phyloP scores from a whole-genome alignment of 1,139 yeast genomes.

The Candida tropicalis region DNA sequence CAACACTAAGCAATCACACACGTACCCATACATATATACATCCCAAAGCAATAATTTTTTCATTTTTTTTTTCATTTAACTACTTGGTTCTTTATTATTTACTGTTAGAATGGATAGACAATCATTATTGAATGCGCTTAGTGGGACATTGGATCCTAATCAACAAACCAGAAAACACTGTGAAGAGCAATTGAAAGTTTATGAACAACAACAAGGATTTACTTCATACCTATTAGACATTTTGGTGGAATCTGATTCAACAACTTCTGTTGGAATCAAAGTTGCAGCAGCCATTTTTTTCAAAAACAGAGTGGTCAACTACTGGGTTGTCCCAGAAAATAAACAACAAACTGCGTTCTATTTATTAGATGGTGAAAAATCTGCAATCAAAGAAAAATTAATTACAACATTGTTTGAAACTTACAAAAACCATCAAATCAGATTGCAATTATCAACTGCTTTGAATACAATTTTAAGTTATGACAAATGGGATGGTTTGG shows the following conservation, averaged over 20 bases:
- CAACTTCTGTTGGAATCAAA: slow-evolving; percentile 51
- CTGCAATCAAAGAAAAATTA: slow-evolving; percentile 52
- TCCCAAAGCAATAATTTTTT: background rate
- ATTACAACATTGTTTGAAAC: slow-evolving; percentile 46
- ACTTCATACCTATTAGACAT: slow-evolving; percentile 58
- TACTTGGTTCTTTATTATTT: background rate
- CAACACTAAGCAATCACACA: background rate
- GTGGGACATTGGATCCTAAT: slow-evolving; percentile 48
- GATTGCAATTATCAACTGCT: slow-evolving; percentile 46
- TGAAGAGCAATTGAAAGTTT: slow-evolving; percentile 42
- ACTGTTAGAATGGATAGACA: slow-evolving; percentile 40
- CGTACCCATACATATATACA: background rate
- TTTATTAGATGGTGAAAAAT: slow-evolving; percentile 53
- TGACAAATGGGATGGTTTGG: slow-evolving; percentile 51
- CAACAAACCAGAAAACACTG: slow-evolving; percentile 41
- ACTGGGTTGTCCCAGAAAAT: slow-evolving; percentile 56
- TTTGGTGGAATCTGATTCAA: slow-evolving; percentile 44
- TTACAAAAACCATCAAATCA: slow-evolving; percentile 35
- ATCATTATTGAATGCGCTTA: slow-evolving; percentile 41
- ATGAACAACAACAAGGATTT: slow-evolving; percentile 56
- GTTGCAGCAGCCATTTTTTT: slow-evolving; percentile 68
- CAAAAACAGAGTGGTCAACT: slow-evolving; percentile 60
- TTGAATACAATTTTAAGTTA: slow-evolving; percentile 44
- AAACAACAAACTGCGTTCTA: slow-evolving; percentile 26
- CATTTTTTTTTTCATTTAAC: background rate